Base-by-base conservation (phyloP, 1,139 yeast species). In the Yamadazyma atmosphaerica region DNA sequence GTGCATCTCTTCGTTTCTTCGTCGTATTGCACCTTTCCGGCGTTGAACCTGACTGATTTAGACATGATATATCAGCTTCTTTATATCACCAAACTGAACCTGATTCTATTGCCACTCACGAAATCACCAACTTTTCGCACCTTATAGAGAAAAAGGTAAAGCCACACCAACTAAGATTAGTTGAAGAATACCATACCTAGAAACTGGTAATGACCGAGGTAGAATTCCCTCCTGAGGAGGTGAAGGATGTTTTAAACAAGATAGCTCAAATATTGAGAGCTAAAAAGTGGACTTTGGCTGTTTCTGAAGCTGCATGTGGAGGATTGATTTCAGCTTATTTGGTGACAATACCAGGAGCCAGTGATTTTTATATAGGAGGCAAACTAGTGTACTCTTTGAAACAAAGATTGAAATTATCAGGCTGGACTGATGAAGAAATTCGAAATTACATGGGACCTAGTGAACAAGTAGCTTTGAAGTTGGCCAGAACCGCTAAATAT, bases 301-400 rank as follows among this genome's bases (percentile, higher is more conserved):
- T 86, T 3, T 81, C 90, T 4, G 96, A 87, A 55, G 89, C 94
- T 8, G 95, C 95, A 0, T 87, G 96, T 60, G 96, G 96, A 8
- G 96, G 96, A 0, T 70, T 87, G 21, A 65, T 87, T 8, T 83
- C 94, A 4, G 86, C 95, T 1, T 86, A 85, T 52, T 58, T 87
- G 28, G 88, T 87, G 7, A 76, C 92, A 1, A 80, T 85, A 2
- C 90, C 95, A 0, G 95, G 96, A 3, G 96, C 96, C 0, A 83
- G 92, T 10, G 67, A 74, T 42, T 87, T 85, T 61, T 87, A 84
- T 53, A 86, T 84, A 46, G 96, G 96, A 14, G 90, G 95, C 0
- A 82, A 90, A 22, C 63, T 87, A 39, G 83, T 88, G 3, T 87
- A 87, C 58, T 82, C 92, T 40, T 65, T 87, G 46, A 79, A 79